These are phyloP conservation scores for Plenodomus biglobosus DNA, from an alignment of 2,329 filamentous ascomycete species.

Conservation along the genomic window DNA sequence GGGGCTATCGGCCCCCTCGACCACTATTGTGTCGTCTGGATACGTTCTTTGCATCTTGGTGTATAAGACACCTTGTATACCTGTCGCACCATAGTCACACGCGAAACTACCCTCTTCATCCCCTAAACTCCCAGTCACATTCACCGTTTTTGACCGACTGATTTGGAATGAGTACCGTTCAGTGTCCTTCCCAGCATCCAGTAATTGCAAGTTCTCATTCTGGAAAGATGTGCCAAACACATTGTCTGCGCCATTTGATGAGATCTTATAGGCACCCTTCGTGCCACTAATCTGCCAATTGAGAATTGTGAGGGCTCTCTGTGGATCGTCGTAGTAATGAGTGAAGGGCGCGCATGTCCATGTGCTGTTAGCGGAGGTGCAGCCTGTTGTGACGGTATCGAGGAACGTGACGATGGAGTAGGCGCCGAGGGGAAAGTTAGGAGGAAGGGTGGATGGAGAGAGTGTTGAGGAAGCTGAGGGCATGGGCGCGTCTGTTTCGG, in stretches of 20 bases:
- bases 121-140: conserved; percentile 51
- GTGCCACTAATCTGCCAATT: conserved; percentile 61
- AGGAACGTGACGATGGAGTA: conserved; percentile 64
- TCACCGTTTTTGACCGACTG: conserved; percentile 55
- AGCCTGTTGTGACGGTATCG: conserved; percentile 55
- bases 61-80: conserved; percentile 61
- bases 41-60: conserved; percentile 54
- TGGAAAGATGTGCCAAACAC: conserved; percentile 60
- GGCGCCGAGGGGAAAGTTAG: conserved; percentile 62
- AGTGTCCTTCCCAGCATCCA: conserved; percentile 51
- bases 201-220: conserved; percentile 53
- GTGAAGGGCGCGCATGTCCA: conserved; percentile 65
- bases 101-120: conserved; percentile 51
- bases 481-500: conserved; percentile 9
- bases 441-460: conserved; percentile 19
- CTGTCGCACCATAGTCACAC: conserved; percentile 62
- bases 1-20: conserved; percentile 33
- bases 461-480: conserved; percentile 18
- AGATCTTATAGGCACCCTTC: conserved; percentile 52
- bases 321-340: conserved; percentile 49
- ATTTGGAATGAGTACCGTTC: conserved; percentile 64
- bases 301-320: conserved; percentile 55
- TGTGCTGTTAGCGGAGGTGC: conserved; percentile 59
- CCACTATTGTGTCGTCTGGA: conserved; percentile 31
- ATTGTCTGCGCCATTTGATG: conserved; percentile 55